Percentiles rank a stretch among this genome's conserved stretches.
Evolutionary conservation across 495 filamentous ascomycete species (phyloP).

Genomic region (Astrothelium subdiscretum): DNA sequence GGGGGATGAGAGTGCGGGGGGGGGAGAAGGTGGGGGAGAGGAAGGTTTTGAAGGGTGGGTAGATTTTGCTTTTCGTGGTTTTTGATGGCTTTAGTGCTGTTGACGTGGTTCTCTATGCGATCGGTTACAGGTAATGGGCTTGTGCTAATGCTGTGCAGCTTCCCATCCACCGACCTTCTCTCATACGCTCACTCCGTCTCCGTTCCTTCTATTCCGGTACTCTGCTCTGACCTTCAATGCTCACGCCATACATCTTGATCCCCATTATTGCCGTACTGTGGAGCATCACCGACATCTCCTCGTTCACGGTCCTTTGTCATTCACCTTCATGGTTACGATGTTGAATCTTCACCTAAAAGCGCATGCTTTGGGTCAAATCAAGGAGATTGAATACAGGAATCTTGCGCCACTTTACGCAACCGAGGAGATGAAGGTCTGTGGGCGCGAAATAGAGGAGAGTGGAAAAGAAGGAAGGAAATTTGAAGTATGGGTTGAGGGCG

Average conservation of each 20-base stretch:
- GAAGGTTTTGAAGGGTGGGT: slow-evolving; percentile 18
- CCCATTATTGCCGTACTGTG: slow-evolving; percentile 48
- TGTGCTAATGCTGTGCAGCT: neutral
- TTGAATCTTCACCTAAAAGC: slow-evolving; percentile 40
- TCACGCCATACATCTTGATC: slow-evolving; percentile 76
- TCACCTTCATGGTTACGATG: slow-evolving; percentile 59
- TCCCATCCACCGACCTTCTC: neutral
- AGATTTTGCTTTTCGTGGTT: slow-evolving; percentile 11
- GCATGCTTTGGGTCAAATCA: slow-evolving; percentile 15
- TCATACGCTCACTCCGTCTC: slow-evolving; percentile 49
- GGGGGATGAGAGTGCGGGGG: slow-evolving; percentile 14
- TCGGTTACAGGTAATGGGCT: no score
- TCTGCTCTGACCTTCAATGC: slow-evolving; percentile 79
- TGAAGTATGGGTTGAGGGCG: slow-evolving; percentile 25
- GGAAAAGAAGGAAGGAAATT: slow-evolving; percentile 11
- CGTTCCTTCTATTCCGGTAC: slow-evolving; percentile 67
- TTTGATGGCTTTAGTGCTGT: slow-evolving; percentile 4
- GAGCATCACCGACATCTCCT: slow-evolving; percentile 68
- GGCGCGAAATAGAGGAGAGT: slow-evolving; percentile 10
- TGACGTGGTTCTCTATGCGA: neutral
- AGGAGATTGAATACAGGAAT: slow-evolving; percentile 63
- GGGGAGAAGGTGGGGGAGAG: slow-evolving; percentile 17
- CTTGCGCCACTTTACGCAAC: slow-evolving; percentile 68
- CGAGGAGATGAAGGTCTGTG: slow-evolving; percentile 37
- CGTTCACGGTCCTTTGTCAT: slow-evolving; percentile 76